A percentile compares a stretch with the other conserved stretches of the same genome.
phyloP scores from a whole-genome alignment of 2,329 filamentous ascomycete species.

The Clarireedia hainanense region DNA sequence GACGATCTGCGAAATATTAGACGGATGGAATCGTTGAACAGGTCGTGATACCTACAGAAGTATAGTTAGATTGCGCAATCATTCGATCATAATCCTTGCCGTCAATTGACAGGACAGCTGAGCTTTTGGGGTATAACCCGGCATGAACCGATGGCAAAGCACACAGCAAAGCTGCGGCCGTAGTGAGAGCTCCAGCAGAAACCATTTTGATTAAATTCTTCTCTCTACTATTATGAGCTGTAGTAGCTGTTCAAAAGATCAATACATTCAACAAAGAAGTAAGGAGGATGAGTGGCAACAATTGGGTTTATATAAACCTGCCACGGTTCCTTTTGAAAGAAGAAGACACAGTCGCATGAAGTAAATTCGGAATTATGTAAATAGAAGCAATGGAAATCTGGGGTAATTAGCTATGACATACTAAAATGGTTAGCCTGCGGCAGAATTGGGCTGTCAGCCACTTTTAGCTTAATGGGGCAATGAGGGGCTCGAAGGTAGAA shows the following conservation, averaged over 20 bases:
- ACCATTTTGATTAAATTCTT: constrained; percentile 38
- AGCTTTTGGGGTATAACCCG: constrained; percentile 77
- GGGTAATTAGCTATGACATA: neutral
- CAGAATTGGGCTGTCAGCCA: neutral
- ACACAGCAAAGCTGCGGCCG: constrained; percentile 54
- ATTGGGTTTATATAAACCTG: neutral
- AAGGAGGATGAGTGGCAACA: neutral
- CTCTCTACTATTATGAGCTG: constrained; percentile 18
- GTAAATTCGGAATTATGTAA: neutral
- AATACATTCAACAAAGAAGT: neutral
- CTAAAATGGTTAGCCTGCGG: neutral
- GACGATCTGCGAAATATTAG: constrained; percentile 40
- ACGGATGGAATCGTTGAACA: neutral
- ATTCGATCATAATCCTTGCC: constrained; percentile 71
- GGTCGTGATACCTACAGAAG: constrained; percentile 56
- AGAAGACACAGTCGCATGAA: constrained; percentile 11
- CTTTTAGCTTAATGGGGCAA: neutral
- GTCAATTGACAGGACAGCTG: constrained; percentile 77
- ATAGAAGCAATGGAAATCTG: constrained; percentile 4
- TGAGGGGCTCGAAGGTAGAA: neutral
- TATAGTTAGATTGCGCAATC: constrained; percentile 84
- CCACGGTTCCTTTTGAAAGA: neutral
- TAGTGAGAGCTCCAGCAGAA: constrained; percentile 43
- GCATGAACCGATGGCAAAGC: constrained; percentile 53
- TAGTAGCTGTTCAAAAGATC: constrained; percentile 15